Evolutionary conservation across 1,139 yeast species (phyloP), one percentile per base, ranked within the genome.

Genomic region (Pichia sp.): DNA sequence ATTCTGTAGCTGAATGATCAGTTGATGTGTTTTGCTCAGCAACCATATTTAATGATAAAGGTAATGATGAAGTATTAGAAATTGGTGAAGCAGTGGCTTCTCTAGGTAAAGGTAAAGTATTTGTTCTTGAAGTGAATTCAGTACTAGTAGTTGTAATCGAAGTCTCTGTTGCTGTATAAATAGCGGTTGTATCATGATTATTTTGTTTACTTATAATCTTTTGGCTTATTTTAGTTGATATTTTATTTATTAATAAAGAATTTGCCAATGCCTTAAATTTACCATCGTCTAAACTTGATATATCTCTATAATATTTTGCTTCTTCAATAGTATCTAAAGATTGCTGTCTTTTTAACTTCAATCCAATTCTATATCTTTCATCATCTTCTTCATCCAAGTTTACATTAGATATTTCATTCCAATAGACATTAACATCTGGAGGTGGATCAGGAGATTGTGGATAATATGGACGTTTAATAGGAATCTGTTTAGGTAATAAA

Each of bases 181-280:
- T 26, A 26, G 28, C n/a, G n/a, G n/a, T n/a, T n/a, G n/a, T n/a
- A n/a, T n/a, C n/a, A n/a, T n/a, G n/a, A n/a, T n/a, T n/a, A n/a
- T n/a, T n/a, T n/a, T n/a, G n/a, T n/a, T n/a, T n/a, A n/a, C n/a
- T n/a, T n/a, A n/a, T n/a, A n/a, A 6, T 30, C 16, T 29, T 37
- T 12, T 24, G 30, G 5, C 41, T 36, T 12, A 43, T 22, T 28
- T 32, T 43, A 26, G 25, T 42, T 6, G 43, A 24, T 5, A 43
- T 35, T 9, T n/a, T n/a, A n/a, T n/a, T n/a, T n/a, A n/a, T n/a
- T 2, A 78, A 68, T 5, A 87, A 55, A 0, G 87, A 75, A 48
- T 78, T 77, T 51, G 74, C 76, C 34, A 87, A 75, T 0, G 95
- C 95, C 30, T 83, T 67, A 31, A 82, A 62, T 44, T 94, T 69